Base-by-base conservation (phyloP, 768 basidiomycete species). In the Phylloporus arenicola region DNA sequence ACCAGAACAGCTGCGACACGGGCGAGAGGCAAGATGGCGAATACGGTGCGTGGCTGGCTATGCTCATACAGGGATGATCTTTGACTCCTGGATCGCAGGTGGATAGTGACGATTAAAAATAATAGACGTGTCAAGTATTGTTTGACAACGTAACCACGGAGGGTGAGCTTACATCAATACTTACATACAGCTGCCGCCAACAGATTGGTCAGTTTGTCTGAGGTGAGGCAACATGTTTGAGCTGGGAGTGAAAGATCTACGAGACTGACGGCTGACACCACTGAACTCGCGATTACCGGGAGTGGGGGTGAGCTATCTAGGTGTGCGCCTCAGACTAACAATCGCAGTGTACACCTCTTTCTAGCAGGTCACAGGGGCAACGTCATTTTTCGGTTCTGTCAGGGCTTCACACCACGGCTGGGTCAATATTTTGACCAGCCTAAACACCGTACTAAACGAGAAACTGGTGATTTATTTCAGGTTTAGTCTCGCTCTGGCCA, bases 1-100 rank as follows among this genome's bases (percentile, higher is more conserved):
- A 80, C 82, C 1, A 68, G 88, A 46, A 76, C 84, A 0, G 88
- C 88, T 13, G 88, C 88, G 7, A 74, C 81, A 16, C 82, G 73
- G 58, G 84, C 88, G 10, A 79, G 74, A 58, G 77, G 78, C 38
- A 87, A 71, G 67, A 78, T 86, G 68, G 76, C 80, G 3, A 69
- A 59, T 33, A 63, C 64, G 47, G 76, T 78, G 44, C 52, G 73
- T 67, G 45, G 42, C 25, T 12, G 14, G 20, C 12, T 12, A 7
- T 35, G 11, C 3, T 16, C 41, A 16, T 27, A 4, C 7, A 9
- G 5, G 30, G 43, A 17, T 39, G 6, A 25, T 11, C 10, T 8
- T 30, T 53, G 2, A 52, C 3, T 3, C 16, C 13, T 14, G 29
- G 20, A 50, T 30, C n/a, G 9, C 37, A 65, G 55, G 34, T 61